Evolutionary conservation across 331 rosid species (phyloP).

Genomic region (Stylosanthes scabra): DNA sequence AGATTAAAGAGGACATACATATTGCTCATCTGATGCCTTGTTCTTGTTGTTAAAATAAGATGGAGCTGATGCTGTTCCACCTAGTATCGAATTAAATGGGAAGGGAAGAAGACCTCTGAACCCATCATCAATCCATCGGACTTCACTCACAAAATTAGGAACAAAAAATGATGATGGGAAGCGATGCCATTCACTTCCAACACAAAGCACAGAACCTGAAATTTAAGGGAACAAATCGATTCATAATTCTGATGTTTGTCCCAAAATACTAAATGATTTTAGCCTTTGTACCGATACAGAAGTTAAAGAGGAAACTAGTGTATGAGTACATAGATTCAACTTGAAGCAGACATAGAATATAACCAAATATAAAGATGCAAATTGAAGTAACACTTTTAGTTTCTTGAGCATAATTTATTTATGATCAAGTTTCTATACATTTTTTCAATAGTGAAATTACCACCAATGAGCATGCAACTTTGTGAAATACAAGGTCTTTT

Average conservation of each 20-base stretch:
- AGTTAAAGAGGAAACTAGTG: background rate
- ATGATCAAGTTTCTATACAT: slow-evolving; percentile 6
- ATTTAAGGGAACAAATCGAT: background rate
- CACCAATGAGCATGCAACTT: slow-evolving; percentile 14
- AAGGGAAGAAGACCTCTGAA: slow-evolving; percentile 94
- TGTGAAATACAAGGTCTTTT: background rate
- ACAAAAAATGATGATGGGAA: slow-evolving; percentile 91
- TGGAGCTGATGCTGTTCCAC: slow-evolving; percentile 93
- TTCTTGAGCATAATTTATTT: background rate
- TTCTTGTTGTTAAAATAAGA: slow-evolving; percentile 83
- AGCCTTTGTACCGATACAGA: background rate
- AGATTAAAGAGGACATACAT: slow-evolving; percentile 48
- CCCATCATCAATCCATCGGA: slow-evolving; percentile 95
- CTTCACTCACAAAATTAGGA: slow-evolving; percentile 81
- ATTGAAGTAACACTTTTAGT: slow-evolving; percentile 13
- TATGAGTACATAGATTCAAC: background rate
- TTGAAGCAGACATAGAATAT: slow-evolving; percentile 12
- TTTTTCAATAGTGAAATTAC: background rate
- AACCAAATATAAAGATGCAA: background rate
- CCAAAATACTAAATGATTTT: background rate
- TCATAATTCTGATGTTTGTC: background rate
- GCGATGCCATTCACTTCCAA: slow-evolving; percentile 98
- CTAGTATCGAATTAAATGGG: slow-evolving; percentile 86
- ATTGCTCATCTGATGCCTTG: slow-evolving; percentile 82
- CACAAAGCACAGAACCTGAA: slow-evolving; percentile 85